A percentile compares a stretch with the other conserved stretches of the same genome.
These are phyloP conservation scores for Scortechinia acanthostroma DNA, from an alignment of 2,329 filamentous ascomycete species.

Conservation along the genomic window DNA sequence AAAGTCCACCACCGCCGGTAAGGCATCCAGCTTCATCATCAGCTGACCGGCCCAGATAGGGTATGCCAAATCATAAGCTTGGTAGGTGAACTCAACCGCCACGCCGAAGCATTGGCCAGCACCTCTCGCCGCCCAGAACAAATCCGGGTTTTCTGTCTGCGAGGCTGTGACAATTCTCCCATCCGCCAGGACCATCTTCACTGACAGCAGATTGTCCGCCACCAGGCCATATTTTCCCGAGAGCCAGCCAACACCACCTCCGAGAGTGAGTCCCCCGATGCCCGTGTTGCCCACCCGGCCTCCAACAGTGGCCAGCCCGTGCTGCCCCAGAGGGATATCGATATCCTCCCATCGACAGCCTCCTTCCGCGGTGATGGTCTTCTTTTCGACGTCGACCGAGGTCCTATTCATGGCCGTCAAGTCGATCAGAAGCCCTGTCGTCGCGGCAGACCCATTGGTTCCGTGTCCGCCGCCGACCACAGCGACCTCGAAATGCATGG, in stretches of 20 bases:
- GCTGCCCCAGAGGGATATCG: not conserved
- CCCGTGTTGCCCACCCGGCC: not conserved
- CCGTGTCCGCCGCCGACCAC: not conserved
- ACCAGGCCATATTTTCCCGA: not conserved
- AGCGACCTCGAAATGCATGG: not conserved
- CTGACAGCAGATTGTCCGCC: constrained; percentile 9
- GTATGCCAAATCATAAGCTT: not conserved
- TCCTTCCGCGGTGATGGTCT: not conserved
- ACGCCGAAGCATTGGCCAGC: not conserved
- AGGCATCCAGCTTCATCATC: not conserved
- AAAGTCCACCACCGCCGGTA: not conserved
- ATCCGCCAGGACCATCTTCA: constrained; percentile 59
- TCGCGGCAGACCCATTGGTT: not conserved
- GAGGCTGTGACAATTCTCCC: constrained; percentile 49
- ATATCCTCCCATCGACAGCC: not conserved
- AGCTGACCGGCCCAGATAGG: not conserved
- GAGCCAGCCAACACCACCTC: not conserved
- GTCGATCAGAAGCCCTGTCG: not conserved
- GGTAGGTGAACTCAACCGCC: not conserved
- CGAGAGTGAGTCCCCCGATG: not conserved
- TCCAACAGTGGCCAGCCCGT: not conserved
- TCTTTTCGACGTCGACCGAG: not conserved
- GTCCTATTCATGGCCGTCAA: not conserved
- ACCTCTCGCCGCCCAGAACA: constrained; percentile 49
- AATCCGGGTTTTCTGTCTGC: constrained; percentile 40